These are phyloP conservation scores for Sugiyamaella grinbergsii DNA, from an alignment of 1,139 yeast species.

Conservation along the genomic window DNA sequence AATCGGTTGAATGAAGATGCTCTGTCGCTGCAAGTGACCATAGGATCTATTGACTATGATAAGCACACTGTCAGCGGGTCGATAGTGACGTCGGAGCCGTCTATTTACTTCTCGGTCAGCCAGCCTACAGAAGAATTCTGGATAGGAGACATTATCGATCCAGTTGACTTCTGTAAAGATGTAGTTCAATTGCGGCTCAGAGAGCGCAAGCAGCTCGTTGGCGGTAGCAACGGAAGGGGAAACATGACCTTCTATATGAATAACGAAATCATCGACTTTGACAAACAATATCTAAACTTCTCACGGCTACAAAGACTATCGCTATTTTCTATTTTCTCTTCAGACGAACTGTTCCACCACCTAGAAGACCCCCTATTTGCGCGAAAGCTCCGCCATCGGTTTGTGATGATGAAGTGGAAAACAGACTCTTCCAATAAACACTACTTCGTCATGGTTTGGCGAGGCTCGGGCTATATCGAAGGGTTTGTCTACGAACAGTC, in stretches of 20 bases:
- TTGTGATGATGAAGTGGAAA: constrained; percentile 19
- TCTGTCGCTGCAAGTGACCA: constrained; percentile 6
- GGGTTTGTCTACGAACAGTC: constrained; percentile 16
- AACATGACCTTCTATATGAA: constrained; percentile 2
- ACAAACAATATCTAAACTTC: constrained; percentile 13
- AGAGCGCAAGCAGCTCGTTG: constrained; percentile 8
- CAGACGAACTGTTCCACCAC: constrained; percentile 10
- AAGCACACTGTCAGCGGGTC: constrained; percentile 6
- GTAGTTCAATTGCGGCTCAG: constrained; percentile 6
- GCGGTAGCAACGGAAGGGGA: neutral
- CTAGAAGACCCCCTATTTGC: constrained; percentile 14
- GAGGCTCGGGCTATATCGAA: constrained; percentile 16
- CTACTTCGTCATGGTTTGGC: constrained; percentile 16
- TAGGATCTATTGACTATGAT: constrained; percentile 14
- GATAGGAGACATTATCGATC: constrained; percentile 15
- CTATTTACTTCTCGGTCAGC: constrained; percentile 8
- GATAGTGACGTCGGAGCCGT: constrained; percentile 10
- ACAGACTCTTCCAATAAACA: constrained; percentile 4
- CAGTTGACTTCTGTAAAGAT: constrained; percentile 9
- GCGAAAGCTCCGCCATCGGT: constrained; percentile 14
- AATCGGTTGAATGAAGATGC: constrained; percentile 13
- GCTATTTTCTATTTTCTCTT: constrained; percentile 14
- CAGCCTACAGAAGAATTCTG: constrained; percentile 13
- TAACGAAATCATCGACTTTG: constrained; percentile 1
- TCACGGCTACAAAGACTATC: constrained; percentile 13